A percentile compares a stretch with the other conserved stretches of the same genome.
Conservation (phyloP, 805 yeast genomes). For the Candida caryicola region DNA sequence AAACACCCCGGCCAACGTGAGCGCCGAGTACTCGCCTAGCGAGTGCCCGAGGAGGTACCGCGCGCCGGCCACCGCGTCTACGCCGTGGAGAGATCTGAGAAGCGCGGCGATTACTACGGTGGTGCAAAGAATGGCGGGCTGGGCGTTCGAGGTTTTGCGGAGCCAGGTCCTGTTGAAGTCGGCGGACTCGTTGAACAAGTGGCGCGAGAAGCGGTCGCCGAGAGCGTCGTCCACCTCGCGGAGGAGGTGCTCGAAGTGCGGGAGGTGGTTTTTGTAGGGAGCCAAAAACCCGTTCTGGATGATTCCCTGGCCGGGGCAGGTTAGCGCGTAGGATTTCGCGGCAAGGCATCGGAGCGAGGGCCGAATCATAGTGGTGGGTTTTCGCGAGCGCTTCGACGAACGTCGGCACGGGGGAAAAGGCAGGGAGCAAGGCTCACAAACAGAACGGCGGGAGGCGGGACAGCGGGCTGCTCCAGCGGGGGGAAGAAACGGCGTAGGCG, state of each 20-base stretch:
- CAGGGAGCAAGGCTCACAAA: too few relatives aligned
- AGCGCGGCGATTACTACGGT: slow-evolving; percentile 30
- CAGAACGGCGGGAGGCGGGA: too few relatives aligned
- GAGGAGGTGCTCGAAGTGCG: slow-evolving; percentile 10
- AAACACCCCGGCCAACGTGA: slow-evolving; percentile 34
- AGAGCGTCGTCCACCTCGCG: slow-evolving; percentile 22
- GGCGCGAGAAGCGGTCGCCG: slow-evolving; percentile 16
- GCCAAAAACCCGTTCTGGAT: slow-evolving; percentile 19
- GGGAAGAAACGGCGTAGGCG: too few relatives aligned
- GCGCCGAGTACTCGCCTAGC: slow-evolving; percentile 50
- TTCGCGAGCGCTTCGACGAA: too few relatives aligned
- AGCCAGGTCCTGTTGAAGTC: slow-evolving; percentile 19
- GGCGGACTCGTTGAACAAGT: slow-evolving; percentile 13
- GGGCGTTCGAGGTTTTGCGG: slow-evolving; percentile 44
- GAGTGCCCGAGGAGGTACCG: slow-evolving; percentile 45
- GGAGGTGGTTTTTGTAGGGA: slow-evolving; percentile 14
- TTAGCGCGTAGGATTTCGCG: slow-evolving; percentile 18
- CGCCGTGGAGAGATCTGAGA: slow-evolving; percentile 16
- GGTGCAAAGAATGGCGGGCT: slow-evolving; percentile 50
- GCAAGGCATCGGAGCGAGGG: neutral
- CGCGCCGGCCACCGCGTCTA: slow-evolving; percentile 12
- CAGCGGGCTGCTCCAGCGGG: too few relatives aligned
- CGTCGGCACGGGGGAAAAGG: too few relatives aligned
- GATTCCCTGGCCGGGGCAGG: slow-evolving; percentile 39
- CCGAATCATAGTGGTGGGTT: neutral